Conservation (phyloP, 768 basidiomycete genomes). For the Lactifluus piperatus region DNA sequence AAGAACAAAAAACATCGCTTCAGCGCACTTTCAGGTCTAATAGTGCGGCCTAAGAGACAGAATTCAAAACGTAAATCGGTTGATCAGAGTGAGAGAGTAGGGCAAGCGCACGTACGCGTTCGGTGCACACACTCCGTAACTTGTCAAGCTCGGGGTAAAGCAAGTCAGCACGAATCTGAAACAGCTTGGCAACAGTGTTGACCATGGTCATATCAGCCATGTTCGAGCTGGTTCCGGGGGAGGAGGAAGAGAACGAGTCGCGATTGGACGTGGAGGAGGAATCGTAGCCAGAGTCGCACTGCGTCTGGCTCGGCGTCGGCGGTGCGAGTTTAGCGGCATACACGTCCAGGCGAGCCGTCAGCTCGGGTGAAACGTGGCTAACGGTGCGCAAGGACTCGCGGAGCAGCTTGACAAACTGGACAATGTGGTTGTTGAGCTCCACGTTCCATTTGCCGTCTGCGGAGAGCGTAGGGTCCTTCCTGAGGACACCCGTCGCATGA, state of each 20-base stretch:
- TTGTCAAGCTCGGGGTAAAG: constrained; percentile 69
- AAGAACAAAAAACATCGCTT: not conserved
- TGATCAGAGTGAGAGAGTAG: not conserved
- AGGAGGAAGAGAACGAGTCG: constrained; percentile 38
- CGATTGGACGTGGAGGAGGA: constrained; percentile 50
- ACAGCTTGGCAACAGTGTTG: constrained; percentile 55
- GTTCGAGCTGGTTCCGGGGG: constrained; percentile 33
- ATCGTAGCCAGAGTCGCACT: constrained; percentile 61
- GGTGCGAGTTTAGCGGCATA: constrained; percentile 78
- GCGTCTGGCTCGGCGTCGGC: constrained; percentile 37
- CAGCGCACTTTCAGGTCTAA: constrained; percentile 70
- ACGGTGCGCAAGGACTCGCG: constrained; percentile 67
- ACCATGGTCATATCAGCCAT: constrained; percentile 77
- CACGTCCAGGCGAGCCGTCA: constrained; percentile 71
- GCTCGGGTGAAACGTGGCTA: constrained; percentile 75
- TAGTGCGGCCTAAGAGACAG: constrained; percentile 59
- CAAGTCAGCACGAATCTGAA: constrained; percentile 61
- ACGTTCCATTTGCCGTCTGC: constrained; percentile 83
- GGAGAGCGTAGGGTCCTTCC: constrained; percentile 78
- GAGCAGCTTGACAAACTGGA: constrained; percentile 78
- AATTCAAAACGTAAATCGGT: constrained; percentile 11
- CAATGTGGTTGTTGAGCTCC: constrained; percentile 88
- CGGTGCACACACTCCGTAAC: constrained; percentile 55
- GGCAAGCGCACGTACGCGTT: constrained; percentile 45
- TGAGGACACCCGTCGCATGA: constrained; percentile 76